Base-by-base conservation (phyloP, 1,284 basidiomycete species). In the Phylloboletellus chloephorus region DNA sequence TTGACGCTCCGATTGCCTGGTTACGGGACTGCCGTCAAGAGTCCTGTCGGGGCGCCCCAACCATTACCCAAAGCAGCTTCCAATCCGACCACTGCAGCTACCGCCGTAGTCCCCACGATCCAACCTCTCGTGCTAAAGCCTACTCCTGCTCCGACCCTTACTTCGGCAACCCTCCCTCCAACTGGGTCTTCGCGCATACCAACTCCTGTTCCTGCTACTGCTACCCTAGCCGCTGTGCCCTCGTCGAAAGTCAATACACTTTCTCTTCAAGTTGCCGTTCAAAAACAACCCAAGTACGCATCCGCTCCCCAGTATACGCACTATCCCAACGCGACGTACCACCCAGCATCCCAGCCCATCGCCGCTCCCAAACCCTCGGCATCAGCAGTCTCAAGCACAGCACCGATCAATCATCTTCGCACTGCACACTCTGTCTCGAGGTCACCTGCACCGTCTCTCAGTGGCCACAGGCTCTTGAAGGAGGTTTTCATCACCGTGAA, bases 401-500 rank as follows among this genome's bases (percentile, higher is more conserved):
- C 36, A 37, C 11, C 53, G 52, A 20, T 40, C 15, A 43, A 47
- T 31, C 52, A 61, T 30, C 30, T 47, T 39, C 54, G 46, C 20
- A 50, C 48, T 6, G 51, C 37, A 19, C 58, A 51, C 35, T 56
- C 54, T 10, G 46, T 61, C 36, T 73, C 73, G 9, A 65, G 68
- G 35, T 73, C 77, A 2, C 68, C 72, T 19, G 68, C 74, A 15
- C 69, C 72, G 15, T 60, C 65, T 7, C 49, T 63, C 12, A 64
- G 64, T 50, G 64, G 67, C 10, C 67, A 60, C 41, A 69, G 71
- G 44, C 69, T 68, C 41, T 55, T 80, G 43, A 72, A 71, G 46
- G 69, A 67, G 23, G 67, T 81, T 17, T 65, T 62, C 19, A 49
- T 86, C 33, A 67, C 64, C 29, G 71, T 78, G n/a, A 66, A 76